These are phyloP conservation scores for Auxenochlorella protothecoides DNA, from an alignment of 139 green algal genomes.

Conservation along the genomic window DNA sequence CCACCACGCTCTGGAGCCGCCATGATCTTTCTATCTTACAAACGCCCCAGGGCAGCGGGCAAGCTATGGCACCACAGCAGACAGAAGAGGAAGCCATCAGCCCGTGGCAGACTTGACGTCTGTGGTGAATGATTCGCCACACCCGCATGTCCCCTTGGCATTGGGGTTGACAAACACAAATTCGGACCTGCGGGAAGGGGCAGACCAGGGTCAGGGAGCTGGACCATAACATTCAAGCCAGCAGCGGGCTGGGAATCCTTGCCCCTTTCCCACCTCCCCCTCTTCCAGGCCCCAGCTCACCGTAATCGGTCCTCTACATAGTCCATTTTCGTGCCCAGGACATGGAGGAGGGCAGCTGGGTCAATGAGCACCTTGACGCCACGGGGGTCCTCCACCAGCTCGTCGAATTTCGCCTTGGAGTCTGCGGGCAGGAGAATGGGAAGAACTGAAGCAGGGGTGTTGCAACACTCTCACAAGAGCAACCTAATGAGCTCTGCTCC, in stretches of 20 bases:
- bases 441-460: not conserved
- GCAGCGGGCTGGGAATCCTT: not conserved
- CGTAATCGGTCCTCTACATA: conserved; percentile 81
- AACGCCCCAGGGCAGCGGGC: too few relatives aligned
- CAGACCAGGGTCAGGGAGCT: not conserved
- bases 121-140: conserved; percentile 87
- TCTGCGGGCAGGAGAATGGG: conserved; percentile 34
- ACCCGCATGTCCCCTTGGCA: conserved; percentile 84
- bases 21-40: too few relatives aligned
- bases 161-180: conserved; percentile 96
- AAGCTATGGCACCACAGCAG: too few relatives aligned
- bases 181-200: conserved; percentile 46
- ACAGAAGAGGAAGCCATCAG: not conserved
- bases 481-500: not conserved
- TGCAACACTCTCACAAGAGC: not conserved
- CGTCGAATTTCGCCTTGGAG: conserved; percentile 84
- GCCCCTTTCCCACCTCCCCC: not conserved
- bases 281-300: conserved; percentile 22
- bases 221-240: not conserved
- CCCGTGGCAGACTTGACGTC: conserved; percentile 1
- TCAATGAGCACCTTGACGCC: conserved; percentile 89
- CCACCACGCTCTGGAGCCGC: too few relatives aligned
- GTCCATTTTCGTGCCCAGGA: conserved; percentile 95
- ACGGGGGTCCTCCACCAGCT: conserved; percentile 76
- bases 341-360: conserved; percentile 87